Conservation (phyloP, 2,329 filamentous ascomycete species). For the Aplosporella prunicola region DNA sequence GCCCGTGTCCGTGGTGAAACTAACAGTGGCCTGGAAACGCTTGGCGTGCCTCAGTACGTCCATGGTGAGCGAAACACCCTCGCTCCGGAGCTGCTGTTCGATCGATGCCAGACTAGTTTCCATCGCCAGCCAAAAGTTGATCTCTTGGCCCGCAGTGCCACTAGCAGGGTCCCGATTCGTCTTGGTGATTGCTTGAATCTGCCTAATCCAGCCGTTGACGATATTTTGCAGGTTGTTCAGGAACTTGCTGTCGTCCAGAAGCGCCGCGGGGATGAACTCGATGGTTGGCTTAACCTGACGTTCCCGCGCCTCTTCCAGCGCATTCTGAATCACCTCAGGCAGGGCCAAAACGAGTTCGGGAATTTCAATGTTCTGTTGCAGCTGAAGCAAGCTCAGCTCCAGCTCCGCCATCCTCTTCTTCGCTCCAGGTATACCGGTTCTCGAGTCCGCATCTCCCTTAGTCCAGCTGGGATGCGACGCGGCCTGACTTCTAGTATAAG, state of each 20-base stretch:
- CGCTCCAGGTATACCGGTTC: conserved; percentile 91
- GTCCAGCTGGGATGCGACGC: conserved; percentile 44
- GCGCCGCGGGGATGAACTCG: conserved; percentile 63
- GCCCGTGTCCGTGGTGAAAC: conserved; percentile 91
- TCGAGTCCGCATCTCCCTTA: conserved; percentile 76
- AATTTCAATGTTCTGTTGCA: conserved; percentile 97
- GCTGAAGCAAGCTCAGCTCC: conserved; percentile 77
- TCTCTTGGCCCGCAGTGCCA: conserved; percentile 85
- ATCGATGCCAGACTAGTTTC: conserved; percentile 88
- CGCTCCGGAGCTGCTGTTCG: conserved; percentile 75
- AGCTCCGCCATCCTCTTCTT: conserved; percentile 96
- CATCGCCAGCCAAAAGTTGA: conserved; percentile 99
- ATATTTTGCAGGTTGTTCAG: conserved; percentile 88
- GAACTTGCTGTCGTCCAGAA: conserved; percentile 83
- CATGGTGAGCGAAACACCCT: conserved; percentile 82
- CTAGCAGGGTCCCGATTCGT: conserved; percentile 74
- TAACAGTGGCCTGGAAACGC: conserved; percentile 93
- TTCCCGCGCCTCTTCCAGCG: conserved; percentile 66
- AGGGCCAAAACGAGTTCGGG: conserved; percentile 81
- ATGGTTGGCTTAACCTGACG: conserved; percentile 61
- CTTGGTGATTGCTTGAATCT: conserved; percentile 92
- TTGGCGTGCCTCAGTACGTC: conserved; percentile 96
- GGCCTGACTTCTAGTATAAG: conserved; percentile 63
- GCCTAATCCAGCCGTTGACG: conserved; percentile 98
- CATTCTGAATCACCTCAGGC: conserved; percentile 78